Conservation (phyloP, 495 filamentous ascomycete genomes). For the Podospora australis region DNA sequence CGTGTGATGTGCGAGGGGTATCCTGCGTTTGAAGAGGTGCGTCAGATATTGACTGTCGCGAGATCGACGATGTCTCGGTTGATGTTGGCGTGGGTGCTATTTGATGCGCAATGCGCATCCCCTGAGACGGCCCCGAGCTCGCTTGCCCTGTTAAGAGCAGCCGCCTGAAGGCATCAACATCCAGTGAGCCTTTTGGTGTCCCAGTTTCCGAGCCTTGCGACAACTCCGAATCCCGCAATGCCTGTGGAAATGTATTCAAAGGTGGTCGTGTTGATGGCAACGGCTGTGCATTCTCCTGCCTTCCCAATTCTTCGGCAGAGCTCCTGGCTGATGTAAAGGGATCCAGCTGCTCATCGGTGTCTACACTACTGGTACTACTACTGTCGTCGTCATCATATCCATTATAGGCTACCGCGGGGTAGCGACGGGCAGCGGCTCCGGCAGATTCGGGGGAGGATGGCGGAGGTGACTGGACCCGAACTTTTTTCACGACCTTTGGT, state of each 20-base stretch:
- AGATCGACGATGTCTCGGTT: conserved; percentile 42
- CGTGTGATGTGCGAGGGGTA: conserved; percentile 44
- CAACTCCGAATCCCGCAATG: conserved; percentile 37
- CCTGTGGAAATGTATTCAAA: conserved; percentile 47
- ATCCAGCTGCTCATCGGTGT: conserved; percentile 17
- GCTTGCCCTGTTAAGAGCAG: conserved; percentile 55
- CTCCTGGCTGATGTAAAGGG: conserved; percentile 17
- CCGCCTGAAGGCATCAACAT: conserved; percentile 57
- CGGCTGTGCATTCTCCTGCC: neutral
- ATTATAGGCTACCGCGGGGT: no score
- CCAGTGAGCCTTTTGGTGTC: conserved; percentile 38
- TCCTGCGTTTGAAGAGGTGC: conserved; percentile 27
- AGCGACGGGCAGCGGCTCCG: no score
- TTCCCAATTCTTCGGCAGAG: neutral
- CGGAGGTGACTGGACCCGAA: conserved; percentile 51
- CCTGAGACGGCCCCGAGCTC: conserved; percentile 11
- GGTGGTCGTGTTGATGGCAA: conserved; percentile 21
- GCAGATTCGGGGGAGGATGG: conserved; percentile 47
- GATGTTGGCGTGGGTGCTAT: no score
- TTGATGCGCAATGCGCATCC: conserved; percentile 37
- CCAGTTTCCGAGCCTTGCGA: conserved; percentile 10
- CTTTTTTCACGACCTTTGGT: conserved; percentile 46
- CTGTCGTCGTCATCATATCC: conserved; percentile 20
- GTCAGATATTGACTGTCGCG: conserved; percentile 41
- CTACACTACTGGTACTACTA: conserved; percentile 12